Conservation (phyloP, 1,139 yeast species). For the Geotrichum armillariae region DNA sequence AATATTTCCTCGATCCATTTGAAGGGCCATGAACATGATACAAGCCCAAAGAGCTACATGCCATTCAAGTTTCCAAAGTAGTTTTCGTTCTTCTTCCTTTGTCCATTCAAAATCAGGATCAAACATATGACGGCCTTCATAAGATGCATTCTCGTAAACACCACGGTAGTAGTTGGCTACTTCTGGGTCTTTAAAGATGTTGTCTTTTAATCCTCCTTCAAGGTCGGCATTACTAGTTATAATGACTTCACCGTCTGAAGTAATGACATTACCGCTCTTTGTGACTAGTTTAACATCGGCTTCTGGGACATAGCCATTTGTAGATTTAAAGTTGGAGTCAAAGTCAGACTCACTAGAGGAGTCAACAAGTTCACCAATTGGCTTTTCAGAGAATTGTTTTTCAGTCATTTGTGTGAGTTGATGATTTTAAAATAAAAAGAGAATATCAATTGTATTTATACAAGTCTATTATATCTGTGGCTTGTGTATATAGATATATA, state of each 20-base stretch:
- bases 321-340: no score
- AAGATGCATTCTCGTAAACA: slow-evolving; percentile 45
- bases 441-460: no score
- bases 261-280: slow-evolving; percentile 26
- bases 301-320: no score
- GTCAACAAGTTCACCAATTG: no score
- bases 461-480: no score
- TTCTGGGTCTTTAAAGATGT: slow-evolving; percentile 23
- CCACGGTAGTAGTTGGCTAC: slow-evolving; percentile 44
- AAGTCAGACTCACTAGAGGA: no score
- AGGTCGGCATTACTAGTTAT: background rate
- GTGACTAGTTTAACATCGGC: slow-evolving; percentile 24
- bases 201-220: background rate
- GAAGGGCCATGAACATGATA: slow-evolving; percentile 47
- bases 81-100: slow-evolving; percentile 43
- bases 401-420: no score
- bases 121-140: slow-evolving; percentile 47
- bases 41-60: slow-evolving; percentile 45
- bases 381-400: no score
- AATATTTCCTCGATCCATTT: slow-evolving; percentile 52
- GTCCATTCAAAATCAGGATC: slow-evolving; percentile 52
- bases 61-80: slow-evolving; percentile 46
- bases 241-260: slow-evolving; percentile 25
- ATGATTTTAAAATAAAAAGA: no score
- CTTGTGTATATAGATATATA: no score